Evolutionary conservation across 805 yeast genomes (phyloP).

Genomic region (Saccharomycopsis malanga): DNA sequence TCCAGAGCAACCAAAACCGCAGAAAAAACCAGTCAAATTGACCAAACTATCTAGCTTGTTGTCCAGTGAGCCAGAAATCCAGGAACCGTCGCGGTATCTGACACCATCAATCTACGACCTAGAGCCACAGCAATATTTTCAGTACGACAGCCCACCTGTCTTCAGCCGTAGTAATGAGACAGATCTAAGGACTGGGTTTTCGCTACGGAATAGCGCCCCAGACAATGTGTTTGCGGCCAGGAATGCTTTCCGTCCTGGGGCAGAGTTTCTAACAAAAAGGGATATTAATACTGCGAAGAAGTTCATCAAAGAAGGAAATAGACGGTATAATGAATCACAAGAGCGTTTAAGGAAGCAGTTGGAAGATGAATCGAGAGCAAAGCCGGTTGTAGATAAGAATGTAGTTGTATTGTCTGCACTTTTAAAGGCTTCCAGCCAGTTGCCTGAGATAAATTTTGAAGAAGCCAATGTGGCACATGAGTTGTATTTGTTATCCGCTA

Average conservation of each 20-base stretch:
- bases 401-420: not conserved
- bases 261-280: no score
- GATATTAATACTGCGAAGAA: no score
- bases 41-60: conserved; percentile 6
- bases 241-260: no score
- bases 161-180: no score
- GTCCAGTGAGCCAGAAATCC: not conserved
- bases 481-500: conserved; percentile 6
- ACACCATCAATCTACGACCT: no score
- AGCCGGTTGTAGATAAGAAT: not conserved
- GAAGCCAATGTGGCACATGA: conserved; percentile 4
- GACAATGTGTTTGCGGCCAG: no score
- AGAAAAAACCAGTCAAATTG: not conserved
- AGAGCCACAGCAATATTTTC: no score
- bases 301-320: not conserved
- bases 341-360: not conserved
- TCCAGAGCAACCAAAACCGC: not conserved
- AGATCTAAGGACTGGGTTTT: no score
- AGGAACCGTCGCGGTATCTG: not conserved
- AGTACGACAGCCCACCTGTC: no score
- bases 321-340: not conserved
- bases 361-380: not conserved
- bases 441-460: not conserved
- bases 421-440: not conserved
- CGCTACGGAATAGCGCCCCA: no score